A percentile compares a stretch with the other conserved stretches of the same genome.
Evolutionary conservation across 768 basidiomycete genomes (phyloP).

Genomic region (Phaffia tasmanica): DNA sequence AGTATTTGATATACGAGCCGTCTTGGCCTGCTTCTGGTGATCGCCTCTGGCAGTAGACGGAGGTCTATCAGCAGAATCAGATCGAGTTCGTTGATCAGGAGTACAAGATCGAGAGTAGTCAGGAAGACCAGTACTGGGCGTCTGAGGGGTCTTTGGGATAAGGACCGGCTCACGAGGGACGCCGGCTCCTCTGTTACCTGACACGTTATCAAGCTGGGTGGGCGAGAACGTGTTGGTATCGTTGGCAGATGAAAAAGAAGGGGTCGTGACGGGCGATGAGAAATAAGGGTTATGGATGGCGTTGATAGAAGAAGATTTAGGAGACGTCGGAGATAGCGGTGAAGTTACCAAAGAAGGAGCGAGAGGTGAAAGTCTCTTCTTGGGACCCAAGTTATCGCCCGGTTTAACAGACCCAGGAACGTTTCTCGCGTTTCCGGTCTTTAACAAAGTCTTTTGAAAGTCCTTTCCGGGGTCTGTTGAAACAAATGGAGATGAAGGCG

Average conservation of each 20-base stretch:
- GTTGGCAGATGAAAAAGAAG: not conserved
- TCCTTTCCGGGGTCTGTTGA: conserved; percentile 33
- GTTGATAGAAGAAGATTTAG: not conserved
- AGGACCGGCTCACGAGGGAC: conserved; percentile 7
- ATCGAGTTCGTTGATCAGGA: not conserved
- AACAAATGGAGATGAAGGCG: conserved; percentile 32
- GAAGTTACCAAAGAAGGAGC: conserved; percentile 19
- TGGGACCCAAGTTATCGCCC: conserved; percentile 1
- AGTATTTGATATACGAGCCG: conserved; percentile 11
- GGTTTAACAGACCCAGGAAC: not conserved
- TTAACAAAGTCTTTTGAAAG: conserved; percentile 3
- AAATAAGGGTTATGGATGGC: conserved; percentile 22
- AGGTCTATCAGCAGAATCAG: not conserved
- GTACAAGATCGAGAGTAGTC: conserved; percentile 14
- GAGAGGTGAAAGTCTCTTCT: conserved; percentile 22
- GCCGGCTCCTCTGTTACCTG: not conserved
- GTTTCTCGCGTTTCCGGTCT: conserved; percentile 2
- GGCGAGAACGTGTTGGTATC: no score
- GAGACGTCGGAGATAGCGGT: conserved; percentile 22
- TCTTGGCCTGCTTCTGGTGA: conserved; percentile 6
- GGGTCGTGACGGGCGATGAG: not conserved
- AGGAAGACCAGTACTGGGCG: conserved; percentile 15
- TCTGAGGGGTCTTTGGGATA: conserved; percentile 8
- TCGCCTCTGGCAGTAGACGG: not conserved
- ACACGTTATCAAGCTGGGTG: no score